Evolutionary conservation across 352 stramenopile species (phyloP), one percentile per base, ranked within the genome.

Genomic region (Plasmopara viticola): DNA sequence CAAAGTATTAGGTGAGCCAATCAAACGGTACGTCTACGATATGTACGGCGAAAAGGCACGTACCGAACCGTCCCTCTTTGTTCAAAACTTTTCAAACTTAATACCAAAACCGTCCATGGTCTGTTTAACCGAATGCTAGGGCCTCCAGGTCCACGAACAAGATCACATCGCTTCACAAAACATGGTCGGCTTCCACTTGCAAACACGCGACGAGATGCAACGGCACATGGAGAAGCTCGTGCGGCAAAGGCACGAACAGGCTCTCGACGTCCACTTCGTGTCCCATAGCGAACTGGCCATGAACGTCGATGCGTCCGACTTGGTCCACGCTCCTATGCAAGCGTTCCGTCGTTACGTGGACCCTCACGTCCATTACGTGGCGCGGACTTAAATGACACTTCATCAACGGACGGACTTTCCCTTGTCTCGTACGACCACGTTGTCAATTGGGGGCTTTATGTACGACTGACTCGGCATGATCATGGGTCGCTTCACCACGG

Each of bases 201-300:
- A 79, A 48, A 66, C 66, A 7, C 41, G 57, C 17, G 70, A 82
- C 44, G 72, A 86, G 38, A 38, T 78, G 12, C 71, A 89, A 35
- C 67, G 56, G 18, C 64, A 75, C 39, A 65, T 89, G 38, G 72
- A 86, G 39, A 25, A 77, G 5, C 55, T 87, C 45, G 58, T 90
- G 44, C 75, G 70, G 3, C 68, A 74, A 15, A 65, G 80, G 56
- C 86, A 90, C 60, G 66, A 89, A 56, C 68, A 89, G 47, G 65
- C 70, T 17, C 66, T 93, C 5, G 77, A 89, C 44, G 75, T 72
- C 9, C 74, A 86, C 52, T 93, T 93, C 53, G 78, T 74, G 44
- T 88, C 73, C 30, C 80, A 87, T 47, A 93, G 78, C 51, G 79
- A 90, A 56, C 86, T 89, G 74, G 74, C 71, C 51, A 88, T 89